These are phyloP conservation scores for Cordyceps cateniannulata DNA, from an alignment of 2,329 filamentous ascomycete genomes.

Conservation along the genomic window DNA sequence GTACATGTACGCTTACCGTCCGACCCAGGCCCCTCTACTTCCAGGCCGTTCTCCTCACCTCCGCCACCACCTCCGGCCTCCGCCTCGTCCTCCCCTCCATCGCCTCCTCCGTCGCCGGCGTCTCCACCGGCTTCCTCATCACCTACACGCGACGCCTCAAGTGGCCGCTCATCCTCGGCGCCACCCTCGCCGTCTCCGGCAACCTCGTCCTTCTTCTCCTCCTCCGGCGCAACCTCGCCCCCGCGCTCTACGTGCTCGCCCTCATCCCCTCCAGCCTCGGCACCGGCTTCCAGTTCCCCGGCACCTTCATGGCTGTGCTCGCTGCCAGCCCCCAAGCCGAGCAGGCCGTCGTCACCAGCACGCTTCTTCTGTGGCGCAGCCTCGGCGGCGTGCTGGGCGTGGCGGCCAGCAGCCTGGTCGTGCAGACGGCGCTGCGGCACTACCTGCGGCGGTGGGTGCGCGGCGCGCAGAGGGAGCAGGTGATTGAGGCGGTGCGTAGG, in stretches of 20 bases:
- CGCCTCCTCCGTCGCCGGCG: constrained; percentile 47
- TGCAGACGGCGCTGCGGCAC: constrained; percentile 62
- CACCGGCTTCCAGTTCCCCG: constrained; percentile 58
- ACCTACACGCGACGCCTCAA: constrained; percentile 53
- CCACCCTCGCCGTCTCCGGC: constrained; percentile 42
- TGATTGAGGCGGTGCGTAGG: constrained; percentile 45
- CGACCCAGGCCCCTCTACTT: constrained; percentile 62
- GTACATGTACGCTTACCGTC: too few species aligned
- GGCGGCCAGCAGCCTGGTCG: constrained; percentile 60
- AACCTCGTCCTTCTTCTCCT: constrained; percentile 37
- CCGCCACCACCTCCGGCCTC: constrained; percentile 65
- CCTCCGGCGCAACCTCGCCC: constrained; percentile 46
- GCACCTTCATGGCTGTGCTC: constrained; percentile 57
- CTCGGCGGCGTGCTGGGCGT: constrained; percentile 70
- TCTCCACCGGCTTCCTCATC: constrained; percentile 56
- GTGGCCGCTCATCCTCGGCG: constrained; percentile 49
- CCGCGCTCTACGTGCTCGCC: constrained; percentile 47
- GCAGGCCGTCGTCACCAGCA: constrained; percentile 64
- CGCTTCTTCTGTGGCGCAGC: constrained; percentile 64
- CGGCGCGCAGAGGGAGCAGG: constrained; percentile 48
- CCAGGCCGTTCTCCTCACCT: constrained; percentile 65
- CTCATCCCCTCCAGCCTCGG: constrained; percentile 52
- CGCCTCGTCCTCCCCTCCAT: constrained; percentile 60
- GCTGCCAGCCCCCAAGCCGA: constrained; percentile 52
- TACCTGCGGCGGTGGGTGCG: constrained; percentile 54